A percentile compares a stretch with the other conserved stretches of the same genome.
Conservation (phyloP, 2,329 filamentous ascomycete genomes). For the Alternaria tenuissima region DNA sequence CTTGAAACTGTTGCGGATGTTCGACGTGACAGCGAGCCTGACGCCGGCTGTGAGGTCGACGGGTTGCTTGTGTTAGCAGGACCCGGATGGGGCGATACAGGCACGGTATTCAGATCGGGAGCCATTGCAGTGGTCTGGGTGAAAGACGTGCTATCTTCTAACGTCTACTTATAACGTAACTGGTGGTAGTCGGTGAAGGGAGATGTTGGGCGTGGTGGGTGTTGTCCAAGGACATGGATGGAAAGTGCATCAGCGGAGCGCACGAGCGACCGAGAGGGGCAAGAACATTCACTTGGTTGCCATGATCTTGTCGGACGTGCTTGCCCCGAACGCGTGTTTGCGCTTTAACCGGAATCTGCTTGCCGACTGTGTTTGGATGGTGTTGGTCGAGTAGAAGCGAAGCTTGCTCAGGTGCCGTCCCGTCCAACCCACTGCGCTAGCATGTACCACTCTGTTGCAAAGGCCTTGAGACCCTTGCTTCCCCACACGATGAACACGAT, state of each 20-base stretch:
- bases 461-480: constrained; percentile 7
- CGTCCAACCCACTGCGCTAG: constrained; percentile 32
- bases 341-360: constrained; percentile 19
- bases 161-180: background rate
- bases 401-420: constrained; percentile 7
- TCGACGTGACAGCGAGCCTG: constrained; percentile 36
- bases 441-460: constrained; percentile 9
- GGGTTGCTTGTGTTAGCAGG: constrained; percentile 25
- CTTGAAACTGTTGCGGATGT: constrained; percentile 35
- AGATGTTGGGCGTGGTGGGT: constrained; percentile 6
- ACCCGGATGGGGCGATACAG: constrained; percentile 46
- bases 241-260: constrained; percentile 20
- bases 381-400: constrained; percentile 26
- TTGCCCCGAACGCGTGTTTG: constrained; percentile 3
- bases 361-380: constrained; percentile 16
- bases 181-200: constrained; percentile 13
- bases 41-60: constrained; percentile 32
- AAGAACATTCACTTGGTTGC: constrained; percentile 23
- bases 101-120: constrained; percentile 58
- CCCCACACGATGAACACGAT: constrained; percentile 17
- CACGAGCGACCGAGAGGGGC: constrained; percentile 28
- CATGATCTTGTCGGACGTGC: constrained; percentile 15
- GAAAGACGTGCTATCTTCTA: background rate
- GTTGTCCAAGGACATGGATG: constrained; percentile 11
- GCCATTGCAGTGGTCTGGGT: constrained; percentile 51